These are phyloP conservation scores for Pilaira anomala DNA, from an alignment of 192 early-diverging fungal genomes.

Conservation along the genomic window DNA sequence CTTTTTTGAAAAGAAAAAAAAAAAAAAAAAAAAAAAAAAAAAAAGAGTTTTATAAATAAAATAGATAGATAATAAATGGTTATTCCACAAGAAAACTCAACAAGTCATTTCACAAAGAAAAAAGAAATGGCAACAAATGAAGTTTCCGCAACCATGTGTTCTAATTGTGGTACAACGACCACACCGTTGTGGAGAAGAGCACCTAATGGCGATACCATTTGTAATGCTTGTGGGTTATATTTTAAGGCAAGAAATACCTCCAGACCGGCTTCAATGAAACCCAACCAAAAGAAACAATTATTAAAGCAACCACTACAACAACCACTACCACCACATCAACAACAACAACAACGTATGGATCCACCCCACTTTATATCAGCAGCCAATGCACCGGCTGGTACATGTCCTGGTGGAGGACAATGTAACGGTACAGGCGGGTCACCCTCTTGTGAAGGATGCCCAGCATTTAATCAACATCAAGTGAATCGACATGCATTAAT, in stretches of 20 bases:
- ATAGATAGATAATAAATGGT: too few species aligned
- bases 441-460: conserved; percentile 70
- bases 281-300: neutral
- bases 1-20: too few species aligned
- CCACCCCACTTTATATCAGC: too few species aligned
- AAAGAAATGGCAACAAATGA: neutral
- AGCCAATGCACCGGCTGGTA: conserved; percentile 33
- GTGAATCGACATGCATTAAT: conserved; percentile 50
- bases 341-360: too few species aligned
- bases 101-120: neutral
- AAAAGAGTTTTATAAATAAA: too few species aligned
- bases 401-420: conserved; percentile 74
- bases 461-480: conserved; percentile 60
- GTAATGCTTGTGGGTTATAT: conserved; percentile 89
- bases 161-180: conserved; percentile 85
- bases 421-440: conserved; percentile 75
- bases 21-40: too few species aligned
- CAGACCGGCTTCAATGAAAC: conserved; percentile 44
- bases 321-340: neutral
- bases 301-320: neutral
- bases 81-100: neutral
- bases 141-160: conserved; percentile 61
- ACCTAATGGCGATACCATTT: conserved; percentile 84
- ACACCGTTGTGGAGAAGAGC: conserved; percentile 93
- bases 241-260: conserved; percentile 49